These are phyloP conservation scores for Mycena latifolia DNA, from an alignment of 768 basidiomycete genomes.

Conservation along the genomic window DNA sequence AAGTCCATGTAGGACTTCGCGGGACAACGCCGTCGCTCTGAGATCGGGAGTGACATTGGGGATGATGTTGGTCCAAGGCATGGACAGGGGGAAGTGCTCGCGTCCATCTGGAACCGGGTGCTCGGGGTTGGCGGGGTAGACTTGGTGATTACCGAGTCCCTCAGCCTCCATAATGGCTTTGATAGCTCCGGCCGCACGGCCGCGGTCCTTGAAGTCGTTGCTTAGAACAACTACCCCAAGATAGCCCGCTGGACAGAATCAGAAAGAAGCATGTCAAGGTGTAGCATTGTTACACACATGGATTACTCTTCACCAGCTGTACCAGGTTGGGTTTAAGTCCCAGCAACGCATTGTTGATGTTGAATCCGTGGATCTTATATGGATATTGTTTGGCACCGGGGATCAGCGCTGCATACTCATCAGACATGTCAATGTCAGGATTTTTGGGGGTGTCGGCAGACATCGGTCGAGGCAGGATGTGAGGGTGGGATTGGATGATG, in stretches of 20 bases:
- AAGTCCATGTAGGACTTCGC: neutral
- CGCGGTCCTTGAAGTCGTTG: neutral
- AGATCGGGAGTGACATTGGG: constrained; percentile 1
- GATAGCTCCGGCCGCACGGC: neutral
- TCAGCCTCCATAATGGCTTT: too few relatives aligned
- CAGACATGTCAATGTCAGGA: constrained; percentile 1
- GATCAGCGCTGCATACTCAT: neutral
- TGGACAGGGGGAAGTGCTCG: neutral
- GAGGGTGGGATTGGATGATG: neutral
- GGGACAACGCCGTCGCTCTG: neutral
- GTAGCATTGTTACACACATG: constrained; percentile 4
- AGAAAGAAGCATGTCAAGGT: neutral
- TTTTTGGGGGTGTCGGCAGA: neutral
- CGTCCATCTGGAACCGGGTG: too few relatives aligned
- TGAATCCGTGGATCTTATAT: constrained; percentile 3
- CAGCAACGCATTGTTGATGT: constrained; percentile 6
- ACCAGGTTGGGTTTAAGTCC: neutral
- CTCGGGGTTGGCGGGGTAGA: too few relatives aligned
- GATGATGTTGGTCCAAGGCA: constrained; percentile 2
- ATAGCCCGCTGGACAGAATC: neutral
- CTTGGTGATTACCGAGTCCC: too few relatives aligned
- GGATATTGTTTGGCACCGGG: constrained; percentile 1
- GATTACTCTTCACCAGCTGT: neutral
- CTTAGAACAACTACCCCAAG: neutral
- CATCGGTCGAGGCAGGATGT: neutral